Evolutionary conservation across 768 basidiomycete genomes (phyloP).

Genomic region (Pleurotus giganteus): DNA sequence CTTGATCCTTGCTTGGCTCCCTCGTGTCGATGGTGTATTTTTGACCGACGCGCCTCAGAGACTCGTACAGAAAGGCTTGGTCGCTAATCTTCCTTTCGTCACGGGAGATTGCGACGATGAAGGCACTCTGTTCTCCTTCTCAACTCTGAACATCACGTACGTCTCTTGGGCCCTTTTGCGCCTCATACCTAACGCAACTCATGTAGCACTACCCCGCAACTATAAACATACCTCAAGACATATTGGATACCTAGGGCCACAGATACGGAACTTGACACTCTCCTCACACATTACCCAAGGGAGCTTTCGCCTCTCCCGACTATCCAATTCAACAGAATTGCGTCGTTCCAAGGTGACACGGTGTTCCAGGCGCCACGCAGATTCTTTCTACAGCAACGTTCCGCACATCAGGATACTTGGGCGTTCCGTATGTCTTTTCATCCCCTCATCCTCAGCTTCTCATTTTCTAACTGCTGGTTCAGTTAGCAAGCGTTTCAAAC

Average conservation of each 20-base stretch:
- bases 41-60: constrained; percentile 39
- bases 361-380: constrained; percentile 51
- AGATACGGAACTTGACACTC: constrained; percentile 12
- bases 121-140: constrained; percentile 49
- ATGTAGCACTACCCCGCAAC: constrained; percentile 20
- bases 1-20: constrained; percentile 41
- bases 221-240: constrained; percentile 25
- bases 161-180: constrained; percentile 11
- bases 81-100: constrained; percentile 48
- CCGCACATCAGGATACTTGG: constrained; percentile 39
- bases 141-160: constrained; percentile 49
- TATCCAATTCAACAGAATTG: constrained; percentile 49
- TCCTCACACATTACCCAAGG: constrained; percentile 32
- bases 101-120: constrained; percentile 60
- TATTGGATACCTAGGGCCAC: constrained; percentile 22
- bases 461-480: background rate
- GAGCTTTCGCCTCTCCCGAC: constrained; percentile 48
- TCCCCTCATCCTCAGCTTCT: background rate
- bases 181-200: constrained; percentile 7
- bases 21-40: constrained; percentile 49
- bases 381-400: constrained; percentile 39
- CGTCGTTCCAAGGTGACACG: constrained; percentile 47
- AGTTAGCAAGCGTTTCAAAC: constrained; percentile 34
- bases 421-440: constrained; percentile 22
- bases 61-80: constrained; percentile 38